Base-by-base conservation (phyloP, 129 eudicot species). In the Logfia minima region DNA sequence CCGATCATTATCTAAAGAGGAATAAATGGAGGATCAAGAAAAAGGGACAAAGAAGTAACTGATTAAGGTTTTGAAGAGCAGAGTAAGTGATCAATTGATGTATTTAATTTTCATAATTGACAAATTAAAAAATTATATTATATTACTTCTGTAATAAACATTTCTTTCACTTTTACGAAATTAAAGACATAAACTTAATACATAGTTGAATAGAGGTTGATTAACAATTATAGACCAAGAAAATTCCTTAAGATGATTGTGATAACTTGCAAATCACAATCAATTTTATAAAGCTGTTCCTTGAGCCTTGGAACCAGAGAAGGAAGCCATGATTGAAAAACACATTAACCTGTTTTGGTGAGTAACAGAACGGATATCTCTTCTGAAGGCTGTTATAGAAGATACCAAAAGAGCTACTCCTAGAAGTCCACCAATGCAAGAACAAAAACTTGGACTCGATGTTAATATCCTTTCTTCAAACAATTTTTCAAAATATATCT, bases 21-120 rank as follows among this genome's bases (percentile, higher is more conserved):
- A 4, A 1, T 1, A 53, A 64, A 32, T 41, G 71, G 70, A n/a
- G 72, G 78, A 72, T 77, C 76, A 77, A 28, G 52, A 52, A 77
- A 37, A 45, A 9, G 65, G 48, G 41, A 37, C 7, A 37, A 35
- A 37, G 41, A 37, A 37, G 41, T 37, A 37, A 7, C 41, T 41
- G 16, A 41, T 41, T 39, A 39, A 39, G 45, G 45, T 39, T 18
- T 6, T 5, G 11, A 58, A 58, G 26, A 58, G 24, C 24, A 6
- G 64, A 58, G 28, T 4, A 58, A 19, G 48, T 41, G 48, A 41
- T 41, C 3, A 41, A 9, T 41, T 9, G 2, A 41, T 9, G 14
- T 9, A 2, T 41, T 41, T 41, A 8, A 41, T 41, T 41, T 9
- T 9, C 10, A 41, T 41, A 41, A 9, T 8, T 41, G 13, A 41